A percentile compares a stretch with the other conserved stretches of the same genome.
Conservation (phyloP, 148 eudicot species). For the Fagopyrum esculentum region DNA sequence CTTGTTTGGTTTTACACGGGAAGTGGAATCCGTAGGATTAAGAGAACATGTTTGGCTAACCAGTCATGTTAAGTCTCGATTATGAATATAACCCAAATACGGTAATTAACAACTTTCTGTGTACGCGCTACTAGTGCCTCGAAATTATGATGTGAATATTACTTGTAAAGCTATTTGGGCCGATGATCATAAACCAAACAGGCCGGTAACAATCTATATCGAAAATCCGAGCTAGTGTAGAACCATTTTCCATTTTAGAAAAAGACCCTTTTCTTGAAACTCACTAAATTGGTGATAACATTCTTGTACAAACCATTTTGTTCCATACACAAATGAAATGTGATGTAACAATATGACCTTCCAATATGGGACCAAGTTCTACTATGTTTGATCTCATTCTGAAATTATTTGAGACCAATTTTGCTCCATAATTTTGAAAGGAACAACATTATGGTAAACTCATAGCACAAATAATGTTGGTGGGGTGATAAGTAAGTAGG, state of each 20-base stretch:
- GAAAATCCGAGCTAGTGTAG: no score
- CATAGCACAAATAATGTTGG: conserved; percentile 5
- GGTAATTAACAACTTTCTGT: no score
- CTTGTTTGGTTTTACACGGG: no score
- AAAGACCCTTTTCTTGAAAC: background rate
- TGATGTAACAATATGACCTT: background rate
- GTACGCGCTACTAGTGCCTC: no score
- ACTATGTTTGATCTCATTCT: conserved; percentile 5
- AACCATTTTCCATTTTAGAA: background rate
- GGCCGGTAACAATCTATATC: no score
- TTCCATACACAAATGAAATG: background rate
- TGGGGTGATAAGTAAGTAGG: background rate
- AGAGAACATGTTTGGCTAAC: no score
- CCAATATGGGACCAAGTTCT: conserved; percentile 4
- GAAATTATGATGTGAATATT: no score
- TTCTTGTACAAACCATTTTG: background rate
- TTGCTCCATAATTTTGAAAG: conserved; percentile 2
- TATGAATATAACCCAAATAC: no score
- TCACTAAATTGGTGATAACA: conserved; percentile 5
- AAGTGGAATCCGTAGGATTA: no score
- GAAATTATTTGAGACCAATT: conserved; percentile 4
- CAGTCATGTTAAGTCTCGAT: no score
- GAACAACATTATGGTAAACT: conserved; percentile 1
- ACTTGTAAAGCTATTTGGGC: no score
- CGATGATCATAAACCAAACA: no score